Base-by-base conservation (phyloP, 2,329 filamentous ascomycete species). In the Tolypocladium cylindrosporum region DNA sequence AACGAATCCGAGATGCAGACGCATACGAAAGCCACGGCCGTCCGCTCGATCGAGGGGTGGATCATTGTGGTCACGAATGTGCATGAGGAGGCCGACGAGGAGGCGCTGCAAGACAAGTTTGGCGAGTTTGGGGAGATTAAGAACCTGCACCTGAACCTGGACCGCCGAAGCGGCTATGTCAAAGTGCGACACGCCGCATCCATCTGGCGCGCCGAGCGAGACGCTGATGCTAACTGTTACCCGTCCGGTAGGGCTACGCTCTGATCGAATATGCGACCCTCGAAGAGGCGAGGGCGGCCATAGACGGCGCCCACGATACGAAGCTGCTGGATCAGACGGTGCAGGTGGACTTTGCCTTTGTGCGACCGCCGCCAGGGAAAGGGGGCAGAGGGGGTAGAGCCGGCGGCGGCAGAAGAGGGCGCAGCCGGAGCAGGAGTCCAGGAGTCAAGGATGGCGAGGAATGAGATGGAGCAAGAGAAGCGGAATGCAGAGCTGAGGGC, bases 11-110 rank as follows among this genome's bases (percentile, higher is more conserved):
- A 88, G 68, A 88, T 90, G 79, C 84, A 85, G 67, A 92, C 89
- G 8, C 82, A 84, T 66, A 79, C 81, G 42, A 87, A 88, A 69
- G 89, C 89, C 57, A 90, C 86, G 1, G 90, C 90, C 31, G 90
- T 94, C 60, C 89, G 90, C 66, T 91, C 88, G 57, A 92, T 94
- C 68, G 90, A 94, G 74, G 90, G 90, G 65, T 94, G 90, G 90
- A 94, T 94, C 72, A 79, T 94, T 67, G 85, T 91, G 62, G 89
- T 90, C 63, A 92, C 89, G 56, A 94, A 94, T 68, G 87, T 94
- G 40, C 90, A 94, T 75, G 90, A 94, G 70, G 90, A 94, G 72
- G 89, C 90, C 55, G 88, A 87, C 65, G 90, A 94, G 74, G 90
- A 94, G 76, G 86, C 89, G 52, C 72, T 94, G 58, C 88, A 88